Evolutionary conservation across 768 basidiomycete species (phyloP).

Genomic region (Guyanaporus albipodus): DNA sequence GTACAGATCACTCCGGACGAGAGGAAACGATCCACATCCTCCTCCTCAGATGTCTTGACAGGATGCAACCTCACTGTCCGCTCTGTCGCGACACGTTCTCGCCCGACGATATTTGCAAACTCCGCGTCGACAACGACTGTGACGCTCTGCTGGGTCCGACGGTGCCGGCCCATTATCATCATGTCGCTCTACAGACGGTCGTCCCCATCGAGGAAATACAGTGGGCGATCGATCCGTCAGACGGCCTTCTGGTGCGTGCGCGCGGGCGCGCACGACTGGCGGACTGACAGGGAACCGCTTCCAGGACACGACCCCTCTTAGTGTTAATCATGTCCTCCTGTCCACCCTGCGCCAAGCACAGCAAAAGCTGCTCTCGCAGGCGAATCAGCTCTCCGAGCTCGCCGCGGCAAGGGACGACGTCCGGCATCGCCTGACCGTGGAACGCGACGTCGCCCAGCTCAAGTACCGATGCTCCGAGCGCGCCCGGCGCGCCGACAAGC

Average conservation of each 20-base stretch:
- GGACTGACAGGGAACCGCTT: not conserved
- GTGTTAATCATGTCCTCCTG: too few species aligned
- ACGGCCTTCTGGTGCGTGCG: not conserved
- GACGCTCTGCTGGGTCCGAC: not conserved
- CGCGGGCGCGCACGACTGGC: too few species aligned
- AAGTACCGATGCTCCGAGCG: not conserved
- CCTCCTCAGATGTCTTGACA: conserved; percentile 12
- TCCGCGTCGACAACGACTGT: not conserved
- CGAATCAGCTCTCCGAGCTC: not conserved
- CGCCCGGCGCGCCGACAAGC: not conserved
- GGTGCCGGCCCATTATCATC: not conserved
- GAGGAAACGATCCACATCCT: too few species aligned
- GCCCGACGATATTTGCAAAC: not conserved
- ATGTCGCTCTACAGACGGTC: not conserved
- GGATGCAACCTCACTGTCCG: conserved; percentile 8
- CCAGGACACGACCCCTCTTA: not conserved
- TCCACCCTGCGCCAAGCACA: too few species aligned
- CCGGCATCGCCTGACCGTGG: not conserved
- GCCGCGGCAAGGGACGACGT: not conserved
- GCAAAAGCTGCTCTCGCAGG: too few species aligned
- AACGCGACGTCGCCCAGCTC: not conserved
- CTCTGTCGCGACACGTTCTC: conserved; percentile 8
- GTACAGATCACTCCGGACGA: too few species aligned
- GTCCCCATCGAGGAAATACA: conserved; percentile 9
- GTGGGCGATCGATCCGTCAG: not conserved